Evolutionary conservation across 2,329 filamentous ascomycete species (phyloP).

Genomic region (Capronia epimyces): DNA sequence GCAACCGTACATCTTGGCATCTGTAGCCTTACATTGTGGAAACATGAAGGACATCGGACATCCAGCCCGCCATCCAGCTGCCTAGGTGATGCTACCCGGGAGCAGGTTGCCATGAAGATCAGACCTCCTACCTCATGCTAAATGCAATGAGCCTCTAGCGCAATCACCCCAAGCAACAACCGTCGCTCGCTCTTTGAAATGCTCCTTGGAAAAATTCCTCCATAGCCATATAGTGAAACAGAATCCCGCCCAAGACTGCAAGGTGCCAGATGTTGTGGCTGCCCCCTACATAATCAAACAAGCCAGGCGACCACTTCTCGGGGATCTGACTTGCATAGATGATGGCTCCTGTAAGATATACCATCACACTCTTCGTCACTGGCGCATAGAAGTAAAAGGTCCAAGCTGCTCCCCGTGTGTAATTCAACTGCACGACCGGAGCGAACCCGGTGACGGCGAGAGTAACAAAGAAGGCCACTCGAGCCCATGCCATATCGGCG

Average conservation of each 20-base stretch:
- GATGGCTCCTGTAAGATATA: slow-evolving; percentile 78
- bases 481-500: slow-evolving; percentile 83
- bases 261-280: slow-evolving; percentile 98
- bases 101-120: too few species aligned
- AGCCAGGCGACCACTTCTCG: slow-evolving; percentile 85
- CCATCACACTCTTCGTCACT: slow-evolving; percentile 74
- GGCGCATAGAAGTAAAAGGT: slow-evolving; percentile 86
- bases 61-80: too few species aligned
- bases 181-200: slow-evolving; percentile 57
- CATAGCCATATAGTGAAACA: slow-evolving; percentile 98
- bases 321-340: slow-evolving; percentile 90
- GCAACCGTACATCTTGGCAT: too few species aligned
- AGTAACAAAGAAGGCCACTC: slow-evolving; percentile 85
- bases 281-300: slow-evolving; percentile 91
- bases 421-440: slow-evolving; percentile 75
- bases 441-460: slow-evolving; percentile 84
- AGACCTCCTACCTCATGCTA: slow-evolving; percentile 1
- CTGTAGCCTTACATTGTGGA: too few species aligned
- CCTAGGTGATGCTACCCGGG: too few species aligned
- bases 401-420: slow-evolving; percentile 71
- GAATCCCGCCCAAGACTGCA: slow-evolving; percentile 85
- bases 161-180: slow-evolving; percentile 21
- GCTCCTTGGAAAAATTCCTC: slow-evolving; percentile 82
- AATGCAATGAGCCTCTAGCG: background rate
- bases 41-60: too few species aligned